These are phyloP conservation scores for Beauveria sp. DNA, from an alignment of 2,329 filamentous ascomycete species.

Conservation along the genomic window DNA sequence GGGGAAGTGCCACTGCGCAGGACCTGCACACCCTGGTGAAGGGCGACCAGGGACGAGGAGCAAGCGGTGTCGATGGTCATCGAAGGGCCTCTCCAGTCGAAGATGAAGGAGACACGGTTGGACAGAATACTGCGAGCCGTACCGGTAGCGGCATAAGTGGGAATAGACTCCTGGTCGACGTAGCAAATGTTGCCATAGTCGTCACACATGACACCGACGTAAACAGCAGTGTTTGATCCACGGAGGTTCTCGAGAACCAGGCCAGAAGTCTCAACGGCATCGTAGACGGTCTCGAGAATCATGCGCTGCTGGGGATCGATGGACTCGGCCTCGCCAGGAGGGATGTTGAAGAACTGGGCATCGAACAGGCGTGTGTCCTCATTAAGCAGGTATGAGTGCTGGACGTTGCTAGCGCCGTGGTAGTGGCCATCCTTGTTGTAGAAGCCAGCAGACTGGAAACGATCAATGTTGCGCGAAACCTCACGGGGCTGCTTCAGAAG, in stretches of 20 bases:
- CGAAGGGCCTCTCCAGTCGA: conserved; percentile 27
- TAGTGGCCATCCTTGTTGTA: conserved; percentile 19
- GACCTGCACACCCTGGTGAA: conserved; percentile 25
- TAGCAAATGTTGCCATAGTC: conserved; percentile 14
- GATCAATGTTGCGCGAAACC: conserved; percentile 14
- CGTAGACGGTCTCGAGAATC: conserved; percentile 29
- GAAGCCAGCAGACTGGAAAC: conserved; percentile 16
- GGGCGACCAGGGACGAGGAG: conserved; percentile 24
- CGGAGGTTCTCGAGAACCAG: conserved; percentile 21
- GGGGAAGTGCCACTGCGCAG: conserved; percentile 21
- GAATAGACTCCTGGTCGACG: conserved; percentile 12
- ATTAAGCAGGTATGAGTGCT: conserved; percentile 23
- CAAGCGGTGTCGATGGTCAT: conserved; percentile 30
- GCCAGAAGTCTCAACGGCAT: conserved; percentile 22
- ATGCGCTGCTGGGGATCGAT: conserved; percentile 28
- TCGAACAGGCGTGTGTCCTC: conserved; percentile 16
- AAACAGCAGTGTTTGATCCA: conserved; percentile 19
- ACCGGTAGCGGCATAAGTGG: conserved; percentile 18
- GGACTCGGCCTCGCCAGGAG: conserved; percentile 14
- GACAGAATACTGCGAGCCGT: conserved; percentile 27
- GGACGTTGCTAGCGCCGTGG: conserved; percentile 20
- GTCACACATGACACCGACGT: conserved; percentile 18
- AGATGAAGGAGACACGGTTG: conserved; percentile 36
- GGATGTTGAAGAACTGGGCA: conserved; percentile 17
- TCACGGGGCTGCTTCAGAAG: conserved; percentile 15